Evolutionary conservation across 768 basidiomycete genomes (phyloP), one percentile per base, ranked within the genome.

Genomic region (Austroboletus festivus): DNA sequence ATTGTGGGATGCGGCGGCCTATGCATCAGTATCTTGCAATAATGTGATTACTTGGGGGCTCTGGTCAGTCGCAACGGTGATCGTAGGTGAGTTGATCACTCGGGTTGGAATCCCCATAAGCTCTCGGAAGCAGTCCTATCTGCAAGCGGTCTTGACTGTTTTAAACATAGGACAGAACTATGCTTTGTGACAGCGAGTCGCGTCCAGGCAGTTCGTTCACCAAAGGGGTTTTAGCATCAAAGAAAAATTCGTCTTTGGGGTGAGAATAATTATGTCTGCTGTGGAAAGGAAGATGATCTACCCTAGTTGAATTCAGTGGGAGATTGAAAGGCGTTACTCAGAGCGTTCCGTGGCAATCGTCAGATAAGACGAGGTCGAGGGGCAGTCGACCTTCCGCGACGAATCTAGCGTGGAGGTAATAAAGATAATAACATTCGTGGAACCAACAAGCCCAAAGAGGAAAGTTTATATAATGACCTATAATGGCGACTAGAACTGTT

Each of bases 401-500:
- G 26, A 28, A 11, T 11, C 26, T 28, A 28, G 26, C 26, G 26
- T 11, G 26, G 11, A 28, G 5, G 26, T 5, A 28, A 28, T 5
- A 28, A 28, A 5, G 26, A 28, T 28, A 28, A 11, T n/a, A 28
- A 11, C 6, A 28, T 28, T 28, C 26, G 26, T 28, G 26, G 11
- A 28, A 11, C 26, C 26, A 33, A 33, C 31, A 33, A 10, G 15
- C 12, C 31, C 4, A 33, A 33, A 59, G 53, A 53, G 62, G 56
- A 50, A 64, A 51, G 35, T 22, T 67, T 63, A 68, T 54, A 42
- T 67, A 66, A 64, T 44, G 42, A 45, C 22, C n/a, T n/a, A n/a
- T n/a, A n/a, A n/a, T n/a, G n/a, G n/a, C n/a, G n/a, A n/a, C n/a
- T n/a, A n/a, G n/a, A n/a, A n/a, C n/a, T n/a, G 40, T 50, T 26